phyloP scores from a whole-genome alignment of 1,284 basidiomycete genomes.

The Acaromyces ingoldii region DNA sequence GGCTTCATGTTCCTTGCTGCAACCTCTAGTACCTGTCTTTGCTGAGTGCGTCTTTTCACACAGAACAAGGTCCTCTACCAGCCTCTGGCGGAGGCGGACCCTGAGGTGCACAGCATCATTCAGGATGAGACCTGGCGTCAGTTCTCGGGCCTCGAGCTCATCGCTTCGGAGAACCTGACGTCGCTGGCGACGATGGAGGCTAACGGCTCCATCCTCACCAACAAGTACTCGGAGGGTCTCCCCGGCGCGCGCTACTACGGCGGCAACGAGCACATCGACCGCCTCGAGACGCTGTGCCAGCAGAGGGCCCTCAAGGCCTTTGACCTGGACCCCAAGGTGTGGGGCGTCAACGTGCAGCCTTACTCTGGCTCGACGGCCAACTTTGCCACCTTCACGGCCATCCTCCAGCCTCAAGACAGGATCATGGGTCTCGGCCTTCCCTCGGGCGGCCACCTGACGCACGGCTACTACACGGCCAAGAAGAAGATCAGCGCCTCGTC shows the following conservation, averaged over 20 bases:
- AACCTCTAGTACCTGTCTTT: neutral
- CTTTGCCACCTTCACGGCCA: constrained; percentile 94
- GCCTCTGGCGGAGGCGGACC: constrained; percentile 81
- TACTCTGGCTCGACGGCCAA: constrained; percentile 75
- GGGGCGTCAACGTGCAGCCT: constrained; percentile 99
- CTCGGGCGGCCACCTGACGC: constrained; percentile 95
- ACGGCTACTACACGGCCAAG: constrained; percentile 98
- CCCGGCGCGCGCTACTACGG: constrained; percentile 93
- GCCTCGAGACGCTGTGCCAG: constrained; percentile 90
- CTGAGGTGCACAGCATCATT: constrained; percentile 92
- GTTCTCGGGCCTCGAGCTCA: constrained; percentile 94
- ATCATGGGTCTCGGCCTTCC: constrained; percentile 99
- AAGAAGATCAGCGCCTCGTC: constrained; percentile 99
- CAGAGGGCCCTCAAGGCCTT: constrained; percentile 94
- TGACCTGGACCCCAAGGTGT: constrained; percentile 80
- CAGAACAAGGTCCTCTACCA: constrained; percentile 89
- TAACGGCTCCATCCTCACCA: constrained; percentile 96
- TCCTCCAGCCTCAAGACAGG: constrained; percentile 95
- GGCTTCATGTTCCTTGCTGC: neutral
- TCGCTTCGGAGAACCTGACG: constrained; percentile 70
- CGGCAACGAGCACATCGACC: constrained; percentile 80
- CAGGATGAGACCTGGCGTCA: constrained; percentile 97
- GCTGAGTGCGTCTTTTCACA: neutral
- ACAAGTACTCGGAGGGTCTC: constrained; percentile 74
- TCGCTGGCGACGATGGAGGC: constrained; percentile 71